phyloP scores from a whole-genome alignment of 2,329 filamentous ascomycete species.

The Colletotrichum eleusines region DNA sequence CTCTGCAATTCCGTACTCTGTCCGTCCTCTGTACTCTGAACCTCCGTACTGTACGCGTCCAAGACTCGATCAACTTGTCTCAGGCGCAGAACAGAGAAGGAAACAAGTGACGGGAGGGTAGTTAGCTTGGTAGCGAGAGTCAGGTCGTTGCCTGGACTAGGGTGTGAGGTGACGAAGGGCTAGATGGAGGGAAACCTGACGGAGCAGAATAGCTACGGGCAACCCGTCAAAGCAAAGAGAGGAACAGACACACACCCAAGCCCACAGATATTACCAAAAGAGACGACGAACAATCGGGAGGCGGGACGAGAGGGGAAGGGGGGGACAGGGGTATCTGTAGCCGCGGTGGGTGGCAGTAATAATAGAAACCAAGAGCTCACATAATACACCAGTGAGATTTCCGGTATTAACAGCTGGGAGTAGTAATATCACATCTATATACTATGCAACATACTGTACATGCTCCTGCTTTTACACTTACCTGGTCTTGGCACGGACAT shows the following conservation, averaged over 20 bases:
- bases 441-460: background rate
- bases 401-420: background rate
- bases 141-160: background rate
- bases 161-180: background rate
- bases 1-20: background rate
- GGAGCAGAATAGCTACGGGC: background rate
- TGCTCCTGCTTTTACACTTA: background rate
- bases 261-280: too few relatives aligned
- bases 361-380: constrained; percentile 35
- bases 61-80: constrained; percentile 37
- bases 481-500: background rate
- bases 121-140: background rate
- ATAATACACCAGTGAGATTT: constrained; percentile 30
- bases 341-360: constrained; percentile 23
- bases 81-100: background rate
- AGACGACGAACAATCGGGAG: constrained; percentile 28
- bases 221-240: constrained; percentile 7
- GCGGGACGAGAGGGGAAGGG: constrained; percentile 11
- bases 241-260: background rate
- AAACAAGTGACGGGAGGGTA: background rate
- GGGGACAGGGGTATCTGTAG: background rate
- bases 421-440: constrained; percentile 14
- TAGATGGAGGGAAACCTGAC: background rate
- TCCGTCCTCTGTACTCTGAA: background rate
- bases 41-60: constrained; percentile 10